Evolutionary conservation across 176 grass and related monocot species (phyloP).

Genomic region (Saccharum spontaneum): DNA sequence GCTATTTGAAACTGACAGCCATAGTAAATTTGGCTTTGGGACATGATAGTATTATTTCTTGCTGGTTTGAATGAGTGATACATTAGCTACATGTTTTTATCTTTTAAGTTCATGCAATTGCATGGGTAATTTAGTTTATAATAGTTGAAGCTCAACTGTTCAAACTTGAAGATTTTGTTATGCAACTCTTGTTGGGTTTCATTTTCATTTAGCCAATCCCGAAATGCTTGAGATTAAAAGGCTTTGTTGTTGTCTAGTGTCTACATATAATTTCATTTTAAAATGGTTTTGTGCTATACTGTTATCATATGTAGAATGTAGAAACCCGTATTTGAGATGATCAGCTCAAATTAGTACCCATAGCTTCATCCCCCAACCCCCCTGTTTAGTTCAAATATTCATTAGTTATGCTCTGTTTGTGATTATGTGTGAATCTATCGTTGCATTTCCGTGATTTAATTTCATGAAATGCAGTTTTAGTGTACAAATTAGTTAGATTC

Average conservation of each 20-base stretch:
- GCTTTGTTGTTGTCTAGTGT: not conserved
- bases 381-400: not conserved
- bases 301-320: constrained; percentile 18
- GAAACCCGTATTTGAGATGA: not conserved
- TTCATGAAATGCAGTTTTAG: constrained; percentile 23
- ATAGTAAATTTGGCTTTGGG: not conserved
- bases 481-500: constrained; percentile 17
- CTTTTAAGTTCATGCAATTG: not conserved
- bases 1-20: not conserved
- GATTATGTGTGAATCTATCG: not conserved
- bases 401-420: not conserved
- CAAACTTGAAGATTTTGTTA: not conserved
- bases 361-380: not conserved
- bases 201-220: not conserved
- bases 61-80: not conserved
- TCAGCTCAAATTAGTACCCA: not conserved
- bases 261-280: not conserved
- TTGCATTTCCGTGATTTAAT: constrained; percentile 2
- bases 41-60: not conserved
- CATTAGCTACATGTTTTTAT: not conserved
- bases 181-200: not conserved
- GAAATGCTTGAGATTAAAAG: not conserved
- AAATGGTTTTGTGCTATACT: not conserved
- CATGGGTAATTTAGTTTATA: not conserved
- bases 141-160: not conserved